Base-by-base conservation (phyloP, 768 basidiomycete genomes). In the Lactifluus subvellereus region DNA sequence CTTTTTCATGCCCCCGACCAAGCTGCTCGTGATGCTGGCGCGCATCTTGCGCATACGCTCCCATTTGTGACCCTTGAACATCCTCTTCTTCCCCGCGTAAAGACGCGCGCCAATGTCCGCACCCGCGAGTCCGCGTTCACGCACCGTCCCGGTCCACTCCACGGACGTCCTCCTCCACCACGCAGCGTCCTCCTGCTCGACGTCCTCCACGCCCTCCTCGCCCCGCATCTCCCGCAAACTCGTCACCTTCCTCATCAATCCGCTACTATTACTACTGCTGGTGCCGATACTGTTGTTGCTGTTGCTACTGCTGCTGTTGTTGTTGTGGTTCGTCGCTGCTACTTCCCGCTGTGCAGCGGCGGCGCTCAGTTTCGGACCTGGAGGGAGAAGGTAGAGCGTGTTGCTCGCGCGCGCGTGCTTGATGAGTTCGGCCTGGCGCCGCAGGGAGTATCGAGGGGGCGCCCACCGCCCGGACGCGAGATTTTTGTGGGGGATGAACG, bases 41-140 rank as follows among this genome's bases (percentile, higher is more conserved):
- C 77, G 77, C 70, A 78, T 77, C 60, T 76, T 78, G 67, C 77
- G 78, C 66, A 76, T 71, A 40, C 88, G 82, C 75, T 93, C 87
- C 87, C 88, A 91, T 69, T 82, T 88, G 79, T 93, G 91, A n/a
- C 91, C 91, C 79, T 93, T 94, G 84, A 94, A 93, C 91, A 93
- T 93, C 65, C 81, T 78, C 79, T 84, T 88, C 82, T 82, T 88
- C 61, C 79, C 84, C 10, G 86, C 83, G 67, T 93, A 94, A 67
- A 92, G 74, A 59, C 82, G 79, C 66, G 81, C 80, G 40, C 87
- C 87, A 22, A 69, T 79, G 69, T 62, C 85, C 78, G 55, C 81
- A 75, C 60, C 87, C 82, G 60, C 76, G 71, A 71, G 70, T 53
- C 56, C 67, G 64, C 71, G 72, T 67, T 69, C 69, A 58, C 70